Evolutionary conservation across 2,329 filamentous ascomycete species (phyloP).

Genomic region (Diaporthe caulivora): DNA sequence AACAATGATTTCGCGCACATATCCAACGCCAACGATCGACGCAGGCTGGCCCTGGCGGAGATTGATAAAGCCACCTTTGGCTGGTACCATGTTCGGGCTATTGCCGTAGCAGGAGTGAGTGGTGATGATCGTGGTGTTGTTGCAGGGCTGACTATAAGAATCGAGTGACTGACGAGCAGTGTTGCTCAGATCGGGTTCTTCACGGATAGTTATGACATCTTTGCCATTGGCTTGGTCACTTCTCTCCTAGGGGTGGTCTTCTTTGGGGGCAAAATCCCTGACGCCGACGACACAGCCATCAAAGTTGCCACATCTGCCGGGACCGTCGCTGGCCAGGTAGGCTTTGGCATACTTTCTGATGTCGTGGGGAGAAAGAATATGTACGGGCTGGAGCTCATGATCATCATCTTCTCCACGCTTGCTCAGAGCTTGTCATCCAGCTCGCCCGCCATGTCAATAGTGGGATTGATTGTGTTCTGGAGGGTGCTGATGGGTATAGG

Average conservation of each 20-base stretch:
- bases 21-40: slow-evolving; percentile 81
- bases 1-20: slow-evolving; percentile 77
- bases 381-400: slow-evolving; percentile 82
- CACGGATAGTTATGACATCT: slow-evolving; percentile 79
- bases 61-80: slow-evolving; percentile 86
- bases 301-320: slow-evolving; percentile 88
- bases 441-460: slow-evolving; percentile 72
- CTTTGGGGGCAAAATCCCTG: slow-evolving; percentile 74
- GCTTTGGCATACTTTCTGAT: slow-evolving; percentile 84
- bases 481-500: slow-evolving; percentile 80
- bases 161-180: background rate
- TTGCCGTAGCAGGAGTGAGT: slow-evolving; percentile 79
- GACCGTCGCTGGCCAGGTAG: slow-evolving; percentile 86
- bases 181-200: slow-evolving; percentile 74
- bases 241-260: slow-evolving; percentile 85
- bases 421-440: slow-evolving; percentile 76
- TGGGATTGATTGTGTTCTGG: slow-evolving; percentile 83
- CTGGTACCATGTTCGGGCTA: slow-evolving; percentile 85
- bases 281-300: slow-evolving; percentile 81
- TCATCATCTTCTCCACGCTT: slow-evolving; percentile 84
- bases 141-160: background rate
- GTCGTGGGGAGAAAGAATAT: slow-evolving; percentile 61
- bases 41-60: slow-evolving; percentile 82
- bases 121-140: background rate
- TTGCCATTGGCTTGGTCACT: slow-evolving; percentile 79